These are phyloP conservation scores for Eragrostis tef DNA, from an alignment of 202 grass and related monocot genomes.

Conservation along the genomic window DNA sequence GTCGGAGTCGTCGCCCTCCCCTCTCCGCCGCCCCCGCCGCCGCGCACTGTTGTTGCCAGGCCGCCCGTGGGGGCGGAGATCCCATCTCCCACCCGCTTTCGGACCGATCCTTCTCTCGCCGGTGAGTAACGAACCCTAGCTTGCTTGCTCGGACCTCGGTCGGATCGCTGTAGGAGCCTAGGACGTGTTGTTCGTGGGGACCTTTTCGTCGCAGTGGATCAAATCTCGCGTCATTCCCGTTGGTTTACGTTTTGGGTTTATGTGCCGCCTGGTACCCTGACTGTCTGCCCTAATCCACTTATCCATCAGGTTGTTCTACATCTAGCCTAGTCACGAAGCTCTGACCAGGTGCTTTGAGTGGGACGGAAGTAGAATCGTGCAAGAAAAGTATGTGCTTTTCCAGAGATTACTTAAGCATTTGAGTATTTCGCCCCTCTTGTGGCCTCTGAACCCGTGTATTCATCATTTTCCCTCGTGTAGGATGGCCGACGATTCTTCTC, in stretches of 20 bases:
- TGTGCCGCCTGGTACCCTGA: neutral
- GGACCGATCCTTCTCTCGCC: neutral
- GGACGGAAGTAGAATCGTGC: conserved; percentile 5
- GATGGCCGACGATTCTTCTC: conserved; percentile 65
- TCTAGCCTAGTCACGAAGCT: neutral
- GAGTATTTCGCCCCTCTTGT: neutral
- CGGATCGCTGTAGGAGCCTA: neutral
- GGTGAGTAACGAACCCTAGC: neutral
- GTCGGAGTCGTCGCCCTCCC: neutral
- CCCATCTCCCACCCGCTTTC: neutral
- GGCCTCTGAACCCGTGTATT: neutral
- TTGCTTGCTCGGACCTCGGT: neutral
- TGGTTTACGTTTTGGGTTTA: neutral
- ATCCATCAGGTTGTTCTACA: neutral
- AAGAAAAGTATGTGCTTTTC: neutral
- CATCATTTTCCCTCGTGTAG: conserved; percentile 11
- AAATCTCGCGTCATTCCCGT: neutral
- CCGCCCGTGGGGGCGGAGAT: neutral
- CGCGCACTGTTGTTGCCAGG: neutral
- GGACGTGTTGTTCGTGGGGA: too few species aligned
- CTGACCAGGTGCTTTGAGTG: neutral
- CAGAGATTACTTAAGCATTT: neutral
- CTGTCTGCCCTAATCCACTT: too few species aligned
- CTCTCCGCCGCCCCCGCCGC: neutral
- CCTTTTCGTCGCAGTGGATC: neutral